phyloP scores from a whole-genome alignment of 179 eudicot species.

The Silene noctiflora region DNA sequence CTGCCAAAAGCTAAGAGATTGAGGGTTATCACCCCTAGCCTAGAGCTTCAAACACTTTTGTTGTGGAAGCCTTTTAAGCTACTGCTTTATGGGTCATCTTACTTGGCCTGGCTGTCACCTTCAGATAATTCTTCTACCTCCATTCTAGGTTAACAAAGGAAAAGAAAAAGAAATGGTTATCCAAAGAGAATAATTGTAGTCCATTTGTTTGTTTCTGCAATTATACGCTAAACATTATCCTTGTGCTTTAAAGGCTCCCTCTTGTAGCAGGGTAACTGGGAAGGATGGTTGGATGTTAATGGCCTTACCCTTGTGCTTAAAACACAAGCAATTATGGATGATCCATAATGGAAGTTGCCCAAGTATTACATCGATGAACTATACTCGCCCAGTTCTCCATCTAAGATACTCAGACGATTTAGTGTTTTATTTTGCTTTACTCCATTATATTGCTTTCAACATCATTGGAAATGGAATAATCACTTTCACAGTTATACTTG shows the following conservation, averaged over 20 bases:
- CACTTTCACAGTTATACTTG: not conserved
- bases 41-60: not conserved
- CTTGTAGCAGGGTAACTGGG: not conserved
- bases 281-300: not conserved
- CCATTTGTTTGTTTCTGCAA: not conserved
- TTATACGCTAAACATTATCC: not conserved
- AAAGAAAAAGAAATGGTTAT: not conserved
- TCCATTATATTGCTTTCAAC: not conserved
- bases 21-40: not conserved
- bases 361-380: not conserved
- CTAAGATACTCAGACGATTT: not conserved
- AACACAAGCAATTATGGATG: not conserved
- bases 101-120: not conserved
- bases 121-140: not conserved
- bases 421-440: not conserved
- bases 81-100: not conserved
- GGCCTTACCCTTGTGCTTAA: not conserved
- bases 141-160: not conserved
- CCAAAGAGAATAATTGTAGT: not conserved
- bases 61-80: not conserved
- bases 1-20: not conserved
- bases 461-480: not conserved
- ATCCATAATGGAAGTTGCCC: not conserved
- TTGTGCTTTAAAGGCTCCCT: not conserved
- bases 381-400: no score